These are phyloP conservation scores for Diaporthe citriasiana DNA, from an alignment of 2,329 filamentous ascomycete genomes.

Conservation along the genomic window DNA sequence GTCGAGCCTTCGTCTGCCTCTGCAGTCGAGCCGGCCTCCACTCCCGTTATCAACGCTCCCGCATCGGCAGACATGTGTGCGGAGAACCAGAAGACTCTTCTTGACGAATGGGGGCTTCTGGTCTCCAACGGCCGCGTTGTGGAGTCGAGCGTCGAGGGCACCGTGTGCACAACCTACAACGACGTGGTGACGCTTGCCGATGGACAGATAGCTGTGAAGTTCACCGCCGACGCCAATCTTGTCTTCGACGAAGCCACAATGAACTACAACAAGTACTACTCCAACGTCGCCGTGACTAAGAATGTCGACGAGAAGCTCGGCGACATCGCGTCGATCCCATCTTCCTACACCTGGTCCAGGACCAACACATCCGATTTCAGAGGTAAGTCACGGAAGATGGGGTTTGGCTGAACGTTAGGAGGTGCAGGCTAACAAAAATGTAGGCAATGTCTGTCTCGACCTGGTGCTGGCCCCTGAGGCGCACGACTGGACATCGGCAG, in stretches of 20 bases:
- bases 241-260: constrained; percentile 36
- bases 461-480: constrained; percentile 24
- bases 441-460: constrained; percentile 34
- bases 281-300: constrained; percentile 31
- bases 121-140: constrained; percentile 34
- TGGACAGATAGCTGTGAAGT: constrained; percentile 17
- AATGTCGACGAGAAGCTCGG: constrained; percentile 31
- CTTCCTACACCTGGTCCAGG: constrained; percentile 35
- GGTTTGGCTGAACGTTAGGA: background rate
- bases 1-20: background rate
- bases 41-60: constrained; percentile 28
- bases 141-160: constrained; percentile 32
- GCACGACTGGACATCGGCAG: constrained; percentile 32
- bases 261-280: constrained; percentile 38
- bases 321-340: constrained; percentile 28
- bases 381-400: background rate
- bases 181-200: constrained; percentile 31
- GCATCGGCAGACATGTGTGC: constrained; percentile 31
- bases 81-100: constrained; percentile 25
- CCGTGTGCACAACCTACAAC: constrained; percentile 38
- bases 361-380: constrained; percentile 35
- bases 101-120: constrained; percentile 34
- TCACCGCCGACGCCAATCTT: constrained; percentile 37
- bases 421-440: background rate
- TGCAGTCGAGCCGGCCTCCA: background rate